phyloP scores from a whole-genome alignment of 2,329 filamentous ascomycete species.

The Didymella pinodella region DNA sequence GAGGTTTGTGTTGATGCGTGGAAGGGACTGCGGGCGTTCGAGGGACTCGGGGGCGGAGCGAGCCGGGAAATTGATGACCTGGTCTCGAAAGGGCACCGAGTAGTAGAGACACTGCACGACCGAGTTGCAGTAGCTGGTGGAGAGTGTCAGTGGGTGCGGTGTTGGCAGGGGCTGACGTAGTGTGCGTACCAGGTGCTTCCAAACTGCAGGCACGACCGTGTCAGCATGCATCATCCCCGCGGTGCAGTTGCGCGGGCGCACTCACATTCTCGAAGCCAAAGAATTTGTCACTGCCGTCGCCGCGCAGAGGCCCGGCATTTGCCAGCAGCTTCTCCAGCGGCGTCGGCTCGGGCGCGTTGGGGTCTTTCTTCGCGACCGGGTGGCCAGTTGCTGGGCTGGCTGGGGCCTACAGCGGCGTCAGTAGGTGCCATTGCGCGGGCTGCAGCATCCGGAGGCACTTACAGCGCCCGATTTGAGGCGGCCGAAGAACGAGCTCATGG shows the following conservation, averaged over 20 bases:
- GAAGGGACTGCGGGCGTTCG: conserved; percentile 60
- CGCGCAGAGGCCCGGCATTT: conserved; percentile 79
- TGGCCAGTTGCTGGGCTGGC: conserved; percentile 56
- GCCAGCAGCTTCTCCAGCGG: conserved; percentile 79
- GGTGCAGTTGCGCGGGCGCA: conserved; percentile 29
- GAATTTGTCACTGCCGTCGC: conserved; percentile 96
- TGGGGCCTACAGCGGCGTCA: conserved; percentile 52
- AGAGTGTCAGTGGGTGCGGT: conserved; percentile 19
- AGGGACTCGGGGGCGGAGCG: conserved; percentile 74
- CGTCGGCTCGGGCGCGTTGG: conserved; percentile 63
- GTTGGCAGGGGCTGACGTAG: conserved; percentile 12
- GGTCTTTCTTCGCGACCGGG: conserved; percentile 66
- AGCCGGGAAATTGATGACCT: conserved; percentile 89
- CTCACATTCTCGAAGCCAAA: conserved; percentile 97
- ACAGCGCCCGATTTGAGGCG: conserved; percentile 61
- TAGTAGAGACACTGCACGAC: conserved; percentile 98
- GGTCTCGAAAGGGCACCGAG: conserved; percentile 90
- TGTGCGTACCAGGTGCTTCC: conserved; percentile 88
- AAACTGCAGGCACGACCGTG: conserved; percentile 66
- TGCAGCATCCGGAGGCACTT: conserved; percentile 35
- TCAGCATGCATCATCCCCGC: conserved; percentile 9
- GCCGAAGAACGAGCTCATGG: conserved; percentile 63
- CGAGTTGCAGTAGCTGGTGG: conserved; percentile 90
- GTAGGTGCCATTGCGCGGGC: conserved; percentile 32
- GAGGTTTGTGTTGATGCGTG: conserved; percentile 51